A percentile compares a stretch with the other conserved stretches of the same genome.
phyloP scores from a whole-genome alignment of 1,284 basidiomycete species.

The Neonothopanus nambi region DNA sequence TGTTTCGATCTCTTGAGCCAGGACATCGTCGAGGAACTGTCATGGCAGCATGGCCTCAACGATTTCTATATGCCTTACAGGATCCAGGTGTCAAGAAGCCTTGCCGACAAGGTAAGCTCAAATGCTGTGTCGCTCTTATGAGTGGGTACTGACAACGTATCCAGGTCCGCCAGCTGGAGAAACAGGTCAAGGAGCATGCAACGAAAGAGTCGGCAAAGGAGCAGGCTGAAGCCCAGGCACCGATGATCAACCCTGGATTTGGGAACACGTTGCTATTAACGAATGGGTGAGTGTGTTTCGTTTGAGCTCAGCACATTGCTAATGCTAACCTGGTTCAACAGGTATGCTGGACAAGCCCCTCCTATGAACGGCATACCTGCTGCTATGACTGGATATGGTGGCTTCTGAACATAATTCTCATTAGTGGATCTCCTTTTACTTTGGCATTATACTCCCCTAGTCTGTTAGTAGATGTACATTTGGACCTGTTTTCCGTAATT shows the following conservation, averaged over 20 bases:
- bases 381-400: conserved; percentile 41
- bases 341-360: conserved; percentile 40
- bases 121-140: background rate
- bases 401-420: conserved; percentile 28
- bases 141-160: conserved; percentile 15
- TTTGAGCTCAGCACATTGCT: background rate
- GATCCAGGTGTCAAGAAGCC: conserved; percentile 81
- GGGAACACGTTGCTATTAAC: conserved; percentile 65
- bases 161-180: conserved; percentile 74
- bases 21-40: conserved; percentile 92
- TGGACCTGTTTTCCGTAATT: conserved; percentile 6
- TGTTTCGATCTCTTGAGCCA: conserved; percentile 93
- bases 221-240: conserved; percentile 77
- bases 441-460: background rate
- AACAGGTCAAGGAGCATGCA: conserved; percentile 79
- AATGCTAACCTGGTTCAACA: conserved; percentile 16
- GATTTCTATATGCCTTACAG: conserved; percentile 97
- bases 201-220: conserved; percentile 87
- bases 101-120: conserved; percentile 61
- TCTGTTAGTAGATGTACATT: conserved; percentile 12
- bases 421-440: background rate
- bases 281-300: conserved; percentile 51
- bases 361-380: conserved; percentile 41
- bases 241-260: conserved; percentile 79
- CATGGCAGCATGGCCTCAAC: conserved; percentile 93